Percentiles rank a stretch among this genome's conserved stretches.
phyloP scores from a whole-genome alignment of 805 yeast genomes.

The Ogataea chonburiensis region DNA sequence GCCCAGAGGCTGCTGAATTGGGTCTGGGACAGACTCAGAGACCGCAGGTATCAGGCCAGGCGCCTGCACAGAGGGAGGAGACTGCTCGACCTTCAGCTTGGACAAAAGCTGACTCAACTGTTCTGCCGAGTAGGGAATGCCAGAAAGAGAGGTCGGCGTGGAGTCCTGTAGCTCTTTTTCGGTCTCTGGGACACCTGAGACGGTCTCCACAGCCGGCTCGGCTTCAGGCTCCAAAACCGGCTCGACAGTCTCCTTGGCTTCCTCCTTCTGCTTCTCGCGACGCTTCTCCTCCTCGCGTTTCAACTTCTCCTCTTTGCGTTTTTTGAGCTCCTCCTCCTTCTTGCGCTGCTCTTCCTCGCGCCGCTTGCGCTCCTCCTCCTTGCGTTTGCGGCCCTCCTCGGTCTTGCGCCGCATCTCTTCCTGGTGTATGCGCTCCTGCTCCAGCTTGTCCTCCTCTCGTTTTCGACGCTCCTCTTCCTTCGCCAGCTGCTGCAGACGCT shows the following conservation, averaged over 20 bases:
- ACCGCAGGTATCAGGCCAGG: not conserved
- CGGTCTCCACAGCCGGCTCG: slow-evolving; percentile 13
- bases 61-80: slow-evolving; percentile 1
- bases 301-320: slow-evolving; percentile 39
- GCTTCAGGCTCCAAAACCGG: slow-evolving; percentile 34
- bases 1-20: slow-evolving; percentile 6
- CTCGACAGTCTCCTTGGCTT: slow-evolving; percentile 32
- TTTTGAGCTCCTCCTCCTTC: slow-evolving; percentile 41
- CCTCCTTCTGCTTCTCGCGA: slow-evolving; percentile 39
- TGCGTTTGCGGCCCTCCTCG: slow-evolving; percentile 48
- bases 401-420: slow-evolving; percentile 41
- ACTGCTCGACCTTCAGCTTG: slow-evolving; percentile 7
- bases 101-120: slow-evolving; percentile 19
- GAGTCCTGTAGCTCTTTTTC: not conserved
- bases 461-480: slow-evolving; percentile 59
- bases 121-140: slow-evolving; percentile 18
- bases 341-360: slow-evolving; percentile 41
- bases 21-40: slow-evolving; percentile 1
- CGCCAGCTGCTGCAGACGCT: slow-evolving; percentile 57
- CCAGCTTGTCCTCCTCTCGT: slow-evolving; percentile 55
- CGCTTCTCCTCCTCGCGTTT: slow-evolving; percentile 37
- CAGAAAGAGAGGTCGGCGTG: not conserved
- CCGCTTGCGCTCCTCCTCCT: slow-evolving; percentile 43
- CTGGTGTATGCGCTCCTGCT: slow-evolving; percentile 41
- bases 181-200: not conserved